A percentile compares a stretch with the other conserved stretches of the same genome.
Evolutionary conservation across 768 basidiomycete genomes (phyloP).

Genomic region (Pleurotus tuoliensis): DNA sequence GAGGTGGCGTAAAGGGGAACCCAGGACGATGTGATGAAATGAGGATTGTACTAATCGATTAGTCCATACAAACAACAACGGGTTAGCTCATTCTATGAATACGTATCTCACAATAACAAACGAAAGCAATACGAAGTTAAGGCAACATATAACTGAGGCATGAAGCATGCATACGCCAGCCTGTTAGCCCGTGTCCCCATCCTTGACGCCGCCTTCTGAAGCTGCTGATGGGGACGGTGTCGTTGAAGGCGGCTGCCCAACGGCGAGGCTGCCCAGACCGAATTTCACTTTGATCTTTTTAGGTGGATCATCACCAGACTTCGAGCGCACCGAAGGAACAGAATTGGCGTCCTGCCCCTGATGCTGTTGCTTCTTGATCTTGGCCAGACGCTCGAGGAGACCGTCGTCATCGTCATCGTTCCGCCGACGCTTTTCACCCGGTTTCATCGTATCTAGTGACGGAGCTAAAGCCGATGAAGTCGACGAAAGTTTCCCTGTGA

Average conservation of each 20-base stretch:
- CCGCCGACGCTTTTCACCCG: conserved; percentile 68
- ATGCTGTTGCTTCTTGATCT: conserved; percentile 48
- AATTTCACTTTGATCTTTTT: conserved; percentile 79
- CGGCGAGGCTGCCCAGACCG: conserved; percentile 38
- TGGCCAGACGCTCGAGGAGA: conserved; percentile 58
- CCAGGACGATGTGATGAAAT: too few species aligned
- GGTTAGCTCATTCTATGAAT: conserved; percentile 2
- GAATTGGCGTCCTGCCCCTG: conserved; percentile 32
- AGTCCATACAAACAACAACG: conserved; percentile 8
- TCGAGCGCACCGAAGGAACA: conserved; percentile 29
- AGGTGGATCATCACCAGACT: conserved; percentile 50
- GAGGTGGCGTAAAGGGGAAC: too few species aligned
- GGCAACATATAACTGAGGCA: not conserved
- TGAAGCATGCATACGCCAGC: not conserved
- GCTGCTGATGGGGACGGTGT: conserved; percentile 34
- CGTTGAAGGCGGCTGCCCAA: conserved; percentile 6
- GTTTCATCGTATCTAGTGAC: conserved; percentile 41
- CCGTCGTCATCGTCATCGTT: conserved; percentile 75
- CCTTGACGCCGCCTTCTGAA: conserved; percentile 66
- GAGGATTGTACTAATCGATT: not conserved
- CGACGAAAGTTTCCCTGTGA: conserved; percentile 34
- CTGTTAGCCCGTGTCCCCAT: conserved; percentile 67
- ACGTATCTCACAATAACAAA: conserved; percentile 3
- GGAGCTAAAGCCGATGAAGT: conserved; percentile 26
- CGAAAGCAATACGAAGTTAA: conserved; percentile 6